Conservation (phyloP, 108 stramenopile genomes). For the Skeletonema grethae region DNA sequence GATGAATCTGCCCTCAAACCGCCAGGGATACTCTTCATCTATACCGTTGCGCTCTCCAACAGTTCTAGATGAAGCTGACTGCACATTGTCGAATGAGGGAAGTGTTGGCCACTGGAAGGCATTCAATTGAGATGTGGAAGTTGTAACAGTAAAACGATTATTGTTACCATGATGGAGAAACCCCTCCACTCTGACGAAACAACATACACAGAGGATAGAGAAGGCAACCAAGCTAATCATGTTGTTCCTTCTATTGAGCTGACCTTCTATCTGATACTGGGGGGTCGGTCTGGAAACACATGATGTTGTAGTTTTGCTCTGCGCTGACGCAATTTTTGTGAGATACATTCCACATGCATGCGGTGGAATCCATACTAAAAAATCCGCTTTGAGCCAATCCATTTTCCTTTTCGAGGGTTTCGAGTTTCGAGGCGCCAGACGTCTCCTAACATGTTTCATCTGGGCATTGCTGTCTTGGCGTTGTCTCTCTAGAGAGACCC, state of each 20-base stretch:
- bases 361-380: too few species aligned
- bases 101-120: slow-evolving; percentile 10
- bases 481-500: too few species aligned
- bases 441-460: too few species aligned
- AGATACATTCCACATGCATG: too few species aligned
- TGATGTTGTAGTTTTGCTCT: too few species aligned
- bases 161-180: not conserved
- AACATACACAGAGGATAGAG: not conserved
- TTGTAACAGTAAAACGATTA: not conserved
- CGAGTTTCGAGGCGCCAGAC: too few species aligned
- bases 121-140: not conserved
- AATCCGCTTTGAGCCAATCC: too few species aligned
- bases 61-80: not conserved
- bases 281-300: too few species aligned
- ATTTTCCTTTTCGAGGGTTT: too few species aligned
- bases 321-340: too few species aligned
- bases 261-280: too few species aligned
- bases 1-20: slow-evolving; percentile 57
- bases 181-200: not conserved
- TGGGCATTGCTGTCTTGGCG: too few species aligned
- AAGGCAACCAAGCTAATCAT: not conserved
- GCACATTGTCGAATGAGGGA: not conserved
- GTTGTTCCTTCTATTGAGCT: not conserved
- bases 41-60: slow-evolving; percentile 41
- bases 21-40: slow-evolving; percentile 52